A percentile compares a stretch with the other conserved stretches of the same genome.
phyloP scores from a whole-genome alignment of 345 rosid genomes.

The Aethionema arabicum region DNA sequence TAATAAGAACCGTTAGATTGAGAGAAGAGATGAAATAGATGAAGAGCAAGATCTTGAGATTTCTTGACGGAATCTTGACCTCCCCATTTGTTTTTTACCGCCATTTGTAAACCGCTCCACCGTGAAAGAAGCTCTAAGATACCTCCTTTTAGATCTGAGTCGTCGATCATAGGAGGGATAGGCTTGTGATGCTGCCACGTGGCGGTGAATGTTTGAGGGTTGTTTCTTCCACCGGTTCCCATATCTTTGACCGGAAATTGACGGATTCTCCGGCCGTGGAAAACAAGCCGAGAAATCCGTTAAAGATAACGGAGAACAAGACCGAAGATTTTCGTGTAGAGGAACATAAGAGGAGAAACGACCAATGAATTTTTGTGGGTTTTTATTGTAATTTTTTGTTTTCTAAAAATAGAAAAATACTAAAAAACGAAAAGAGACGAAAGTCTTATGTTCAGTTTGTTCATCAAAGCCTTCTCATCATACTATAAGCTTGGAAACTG shows the following conservation, averaged over 20 bases:
- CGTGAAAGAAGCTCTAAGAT: conserved; percentile 49
- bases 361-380: not conserved
- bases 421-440: not conserved
- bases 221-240: conserved; percentile 27
- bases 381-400: conserved; percentile 12
- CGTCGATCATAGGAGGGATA: conserved; percentile 7
- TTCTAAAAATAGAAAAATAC: conserved; percentile 8
- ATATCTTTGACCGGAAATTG: conserved; percentile 20
- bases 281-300: conserved; percentile 25
- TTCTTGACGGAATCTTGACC: conserved; percentile 60
- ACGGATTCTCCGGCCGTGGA: conserved; percentile 3
- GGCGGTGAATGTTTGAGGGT: conserved; percentile 5
- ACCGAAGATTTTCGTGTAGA: conserved; percentile 31
- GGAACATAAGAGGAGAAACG: conserved; percentile 20
- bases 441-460: not conserved
- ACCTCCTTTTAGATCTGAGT: conserved; percentile 37
- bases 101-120: conserved; percentile 85
- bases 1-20: conserved; percentile 46
- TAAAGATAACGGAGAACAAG: conserved; percentile 23
- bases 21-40: conserved; percentile 53
- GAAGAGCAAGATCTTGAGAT: conserved; percentile 38
- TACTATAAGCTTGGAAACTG: conserved; percentile 1
- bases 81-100: conserved; percentile 76
- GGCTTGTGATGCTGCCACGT: conserved; percentile 25
- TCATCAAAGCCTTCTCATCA: conserved; percentile 10